phyloP scores from a whole-genome alignment of 2,329 filamentous ascomycete species.

The Ceratocystis lukuohia region DNA sequence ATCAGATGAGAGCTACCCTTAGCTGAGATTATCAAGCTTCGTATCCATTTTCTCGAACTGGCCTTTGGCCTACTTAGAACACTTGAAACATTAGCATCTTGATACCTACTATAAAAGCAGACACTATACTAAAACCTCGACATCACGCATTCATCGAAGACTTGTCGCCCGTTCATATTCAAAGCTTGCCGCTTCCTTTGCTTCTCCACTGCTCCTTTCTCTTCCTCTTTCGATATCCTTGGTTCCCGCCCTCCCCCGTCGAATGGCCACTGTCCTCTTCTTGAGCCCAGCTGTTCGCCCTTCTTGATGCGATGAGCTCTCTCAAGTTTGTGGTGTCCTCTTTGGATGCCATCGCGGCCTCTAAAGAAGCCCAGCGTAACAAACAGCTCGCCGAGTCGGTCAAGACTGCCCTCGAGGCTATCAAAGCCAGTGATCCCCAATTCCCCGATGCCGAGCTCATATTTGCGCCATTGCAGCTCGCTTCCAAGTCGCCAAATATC shows the following conservation, averaged over 20 bases:
- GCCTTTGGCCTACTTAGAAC: not conserved
- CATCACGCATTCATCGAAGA: not conserved
- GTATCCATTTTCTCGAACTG: slow-evolving; percentile 1
- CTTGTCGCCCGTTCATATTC: too few relatives aligned
- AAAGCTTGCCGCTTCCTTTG: too few relatives aligned
- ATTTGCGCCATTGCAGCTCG: slow-evolving; percentile 80
- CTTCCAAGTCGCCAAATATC: slow-evolving; percentile 74
- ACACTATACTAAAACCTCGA: not conserved
- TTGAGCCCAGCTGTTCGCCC: not conserved
- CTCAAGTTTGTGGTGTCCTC: slow-evolving; percentile 92
- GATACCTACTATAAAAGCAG: not conserved
- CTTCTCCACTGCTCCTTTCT: not conserved
- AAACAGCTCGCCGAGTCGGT: slow-evolving; percentile 73
- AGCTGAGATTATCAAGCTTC: slow-evolving; percentile 3
- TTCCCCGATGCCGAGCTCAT: slow-evolving; percentile 82
- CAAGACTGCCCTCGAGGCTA: slow-evolving; percentile 67
- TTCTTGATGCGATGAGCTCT: slow-evolving; percentile 52
- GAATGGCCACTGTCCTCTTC: slow-evolving; percentile 7
- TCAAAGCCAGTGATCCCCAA: slow-evolving; percentile 70
- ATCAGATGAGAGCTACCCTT: not conserved
- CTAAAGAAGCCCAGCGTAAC: slow-evolving; percentile 79
- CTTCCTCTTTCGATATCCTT: not conserved
- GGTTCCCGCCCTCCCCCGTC: not conserved
- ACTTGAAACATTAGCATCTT: not conserved
- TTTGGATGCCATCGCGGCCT: slow-evolving; percentile 78